Conservation (phyloP, 306 rosid species). For the Dryas alaskensis region DNA sequence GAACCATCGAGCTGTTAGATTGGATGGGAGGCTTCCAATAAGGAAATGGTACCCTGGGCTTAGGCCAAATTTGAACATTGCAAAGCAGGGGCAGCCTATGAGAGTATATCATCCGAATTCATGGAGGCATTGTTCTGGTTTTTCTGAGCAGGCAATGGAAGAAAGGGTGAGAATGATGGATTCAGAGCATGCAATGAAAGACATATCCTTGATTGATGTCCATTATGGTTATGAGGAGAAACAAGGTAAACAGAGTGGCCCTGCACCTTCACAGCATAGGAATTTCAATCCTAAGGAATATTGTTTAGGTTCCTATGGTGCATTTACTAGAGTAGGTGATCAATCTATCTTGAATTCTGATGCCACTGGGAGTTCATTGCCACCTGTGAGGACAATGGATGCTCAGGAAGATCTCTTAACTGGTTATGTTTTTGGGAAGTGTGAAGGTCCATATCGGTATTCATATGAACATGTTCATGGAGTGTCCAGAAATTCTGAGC, state of each 20-base stretch:
- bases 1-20: constrained; percentile 1
- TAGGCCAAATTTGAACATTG: constrained; percentile 11
- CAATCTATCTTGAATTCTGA: not conserved
- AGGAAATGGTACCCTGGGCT: constrained; percentile 9
- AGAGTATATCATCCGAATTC: constrained; percentile 10
- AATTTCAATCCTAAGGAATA: not conserved
- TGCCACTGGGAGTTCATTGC: not conserved
- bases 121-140: not conserved
- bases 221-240: constrained; percentile 1
- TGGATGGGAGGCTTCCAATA: constrained; percentile 11
- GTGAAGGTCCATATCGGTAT: constrained; percentile 11
- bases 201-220: not conserved
- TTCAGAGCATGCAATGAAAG: not conserved
- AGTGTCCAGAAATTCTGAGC: not conserved
- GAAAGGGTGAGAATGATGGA: constrained; percentile 6
- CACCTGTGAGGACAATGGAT: constrained; percentile 12
- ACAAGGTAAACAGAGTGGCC: not conserved
- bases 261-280: not conserved
- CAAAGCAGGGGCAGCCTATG: constrained; percentile 14
- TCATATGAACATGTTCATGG: constrained; percentile 8
- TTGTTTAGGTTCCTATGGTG: not conserved
- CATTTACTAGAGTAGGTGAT: not conserved
- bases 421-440: constrained; percentile 9
- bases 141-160: constrained; percentile 11
- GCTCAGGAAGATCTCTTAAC: constrained; percentile 9